Evolutionary conservation across 768 basidiomycete genomes (phyloP).

Genomic region (Kwoniella dejecticola): DNA sequence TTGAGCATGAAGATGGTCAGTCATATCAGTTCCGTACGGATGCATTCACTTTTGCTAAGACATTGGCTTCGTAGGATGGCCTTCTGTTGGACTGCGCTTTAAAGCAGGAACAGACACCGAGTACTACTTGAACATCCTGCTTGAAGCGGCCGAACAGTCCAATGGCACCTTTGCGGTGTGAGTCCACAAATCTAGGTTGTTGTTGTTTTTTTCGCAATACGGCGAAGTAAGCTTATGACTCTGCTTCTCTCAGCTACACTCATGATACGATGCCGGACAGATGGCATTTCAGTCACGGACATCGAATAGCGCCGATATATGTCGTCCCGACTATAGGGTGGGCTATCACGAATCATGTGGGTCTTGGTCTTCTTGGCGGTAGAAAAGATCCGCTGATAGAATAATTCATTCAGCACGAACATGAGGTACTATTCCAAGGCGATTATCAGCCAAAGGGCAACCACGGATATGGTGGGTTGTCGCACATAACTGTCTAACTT

Average conservation of each 20-base stretch:
- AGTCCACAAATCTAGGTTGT: too few relatives aligned
- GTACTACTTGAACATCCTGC: slow-evolving; percentile 55
- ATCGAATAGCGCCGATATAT: slow-evolving; percentile 86
- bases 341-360: slow-evolving; percentile 66
- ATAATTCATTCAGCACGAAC: slow-evolving; percentile 58
- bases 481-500: too few relatives aligned
- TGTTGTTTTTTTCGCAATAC: too few relatives aligned
- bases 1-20: slow-evolving; percentile 72
- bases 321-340: slow-evolving; percentile 80
- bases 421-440: slow-evolving; percentile 61
- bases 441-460: slow-evolving; percentile 67
- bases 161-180: slow-evolving; percentile 72
- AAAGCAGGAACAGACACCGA: slow-evolving; percentile 62
- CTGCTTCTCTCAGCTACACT: slow-evolving; percentile 59
- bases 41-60: too few relatives aligned
- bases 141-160: slow-evolving; percentile 61
- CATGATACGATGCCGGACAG: slow-evolving; percentile 77
- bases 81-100: slow-evolving; percentile 83
- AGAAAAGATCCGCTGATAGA: too few relatives aligned
- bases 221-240: neutral
- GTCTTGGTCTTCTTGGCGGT: slow-evolving; percentile 9
- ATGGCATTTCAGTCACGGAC: slow-evolving; percentile 68
- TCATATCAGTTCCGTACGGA: neutral
- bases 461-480: slow-evolving; percentile 68
- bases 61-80: slow-evolving; percentile 67